These are phyloP conservation scores for Penicillium sp. DNA, from an alignment of 2,329 filamentous ascomycete genomes.

Conservation along the genomic window DNA sequence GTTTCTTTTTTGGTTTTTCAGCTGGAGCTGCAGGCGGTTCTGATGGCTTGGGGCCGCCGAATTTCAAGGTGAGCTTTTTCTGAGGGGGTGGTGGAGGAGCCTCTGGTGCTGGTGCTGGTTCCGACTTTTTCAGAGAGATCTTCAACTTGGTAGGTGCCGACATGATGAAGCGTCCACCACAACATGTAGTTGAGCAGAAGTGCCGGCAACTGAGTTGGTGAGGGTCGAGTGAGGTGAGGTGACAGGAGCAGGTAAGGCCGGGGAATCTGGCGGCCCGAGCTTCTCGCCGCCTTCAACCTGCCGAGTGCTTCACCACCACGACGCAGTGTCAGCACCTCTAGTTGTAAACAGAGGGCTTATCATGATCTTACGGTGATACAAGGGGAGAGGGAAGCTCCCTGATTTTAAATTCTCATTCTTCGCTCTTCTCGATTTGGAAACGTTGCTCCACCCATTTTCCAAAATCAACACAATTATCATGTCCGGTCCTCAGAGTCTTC, in stretches of 20 bases:
- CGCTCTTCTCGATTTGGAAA: conserved; percentile 3
- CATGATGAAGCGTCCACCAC: conserved; percentile 23
- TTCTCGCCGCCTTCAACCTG: neutral
- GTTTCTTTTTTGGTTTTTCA: conserved; percentile 32
- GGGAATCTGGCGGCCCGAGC: conserved; percentile 14
- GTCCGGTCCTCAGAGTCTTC: conserved; percentile 47
- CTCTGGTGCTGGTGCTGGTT: conserved; percentile 19
- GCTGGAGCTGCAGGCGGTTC: conserved; percentile 24
- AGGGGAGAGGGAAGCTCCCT: conserved; percentile 9
- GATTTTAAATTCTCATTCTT: neutral
- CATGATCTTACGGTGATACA: conserved; percentile 12
- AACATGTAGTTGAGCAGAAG: neutral
- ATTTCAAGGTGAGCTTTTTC: conserved; percentile 41
- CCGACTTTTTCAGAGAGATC: conserved; percentile 37
- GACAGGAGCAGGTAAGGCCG: neutral
- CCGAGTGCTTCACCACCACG: neutral
- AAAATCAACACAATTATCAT: conserved; percentile 27
- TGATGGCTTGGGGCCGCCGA: conserved; percentile 23
- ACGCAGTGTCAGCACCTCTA: neutral
- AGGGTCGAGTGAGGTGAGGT: neutral
- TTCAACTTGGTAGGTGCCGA: conserved; percentile 37
- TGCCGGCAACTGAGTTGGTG: neutral
- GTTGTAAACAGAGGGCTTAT: neutral
- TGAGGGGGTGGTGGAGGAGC: conserved; percentile 25
- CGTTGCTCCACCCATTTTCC: neutral